phyloP scores from a whole-genome alignment of 169 alveolate genomes.

The Plasmodium blacklocki region DNA sequence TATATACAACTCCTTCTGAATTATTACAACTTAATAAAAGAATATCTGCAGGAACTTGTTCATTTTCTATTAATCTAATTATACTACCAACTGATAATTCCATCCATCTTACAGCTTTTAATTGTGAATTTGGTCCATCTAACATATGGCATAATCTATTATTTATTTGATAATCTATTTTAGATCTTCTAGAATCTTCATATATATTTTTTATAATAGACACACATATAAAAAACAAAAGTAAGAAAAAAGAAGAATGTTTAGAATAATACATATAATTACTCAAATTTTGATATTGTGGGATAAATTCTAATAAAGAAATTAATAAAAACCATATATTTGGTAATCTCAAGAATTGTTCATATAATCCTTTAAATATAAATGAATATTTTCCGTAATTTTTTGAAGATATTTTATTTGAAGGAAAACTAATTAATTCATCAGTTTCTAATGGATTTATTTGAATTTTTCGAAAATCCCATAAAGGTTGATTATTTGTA shows the following conservation, averaged over 20 bases:
- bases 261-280: conserved; percentile 49
- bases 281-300: conserved; percentile 71
- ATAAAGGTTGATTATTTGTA: conserved; percentile 83
- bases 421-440: conserved; percentile 80
- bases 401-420: conserved; percentile 74
- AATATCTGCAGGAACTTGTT: conserved; percentile 86
- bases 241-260: conserved; percentile 55
- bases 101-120: conserved; percentile 78
- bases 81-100: conserved; percentile 86
- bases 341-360: conserved; percentile 72
- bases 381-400: conserved; percentile 76
- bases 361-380: conserved; percentile 78
- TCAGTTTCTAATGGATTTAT: conserved; percentile 83
- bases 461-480: conserved; percentile 85
- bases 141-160: conserved; percentile 79
- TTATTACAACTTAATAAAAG: conserved; percentile 81
- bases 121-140: conserved; percentile 78
- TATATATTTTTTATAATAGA: conserved; percentile 79
- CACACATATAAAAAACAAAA: conserved; percentile 77
- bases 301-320: conserved; percentile 77
- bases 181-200: conserved; percentile 79
- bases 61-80: conserved; percentile 82
- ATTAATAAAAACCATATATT: conserved; percentile 69
- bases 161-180: conserved; percentile 81
- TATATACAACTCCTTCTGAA: conserved; percentile 83